Evolutionary conservation across 2,329 filamentous ascomycete genomes (phyloP).

Genomic region (Aspergillus udagawae): DNA sequence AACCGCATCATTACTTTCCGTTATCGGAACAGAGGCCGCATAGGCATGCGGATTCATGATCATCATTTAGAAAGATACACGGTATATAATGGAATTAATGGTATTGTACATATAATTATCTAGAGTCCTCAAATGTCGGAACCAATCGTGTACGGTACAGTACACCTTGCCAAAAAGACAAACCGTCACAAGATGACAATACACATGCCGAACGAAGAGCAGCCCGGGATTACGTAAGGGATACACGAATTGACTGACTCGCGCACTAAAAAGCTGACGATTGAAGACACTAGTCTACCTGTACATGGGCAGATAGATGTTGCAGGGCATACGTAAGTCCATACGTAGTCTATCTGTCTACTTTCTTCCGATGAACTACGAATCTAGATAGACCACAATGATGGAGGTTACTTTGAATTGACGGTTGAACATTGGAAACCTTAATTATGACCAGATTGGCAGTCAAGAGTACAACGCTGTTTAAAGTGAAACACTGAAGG

Average conservation of each 20-base stretch:
- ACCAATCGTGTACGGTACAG: not conserved
- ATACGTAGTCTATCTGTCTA: not conserved
- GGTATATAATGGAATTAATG: conserved; percentile 5
- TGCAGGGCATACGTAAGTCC: not conserved
- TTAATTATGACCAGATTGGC: not conserved
- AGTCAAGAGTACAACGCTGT: not conserved
- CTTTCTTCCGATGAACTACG: not conserved
- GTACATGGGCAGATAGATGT: not conserved
- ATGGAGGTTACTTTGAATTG: not conserved
- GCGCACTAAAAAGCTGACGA: not conserved
- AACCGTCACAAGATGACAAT: conserved; percentile 1
- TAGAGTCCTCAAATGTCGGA: not conserved
- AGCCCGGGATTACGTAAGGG: not conserved
- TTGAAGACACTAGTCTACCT: too few relatives aligned
- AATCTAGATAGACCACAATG: not conserved
- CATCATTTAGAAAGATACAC: not conserved
- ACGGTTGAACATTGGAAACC: not conserved
- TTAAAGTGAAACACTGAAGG: too few relatives aligned
- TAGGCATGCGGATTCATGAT: not conserved
- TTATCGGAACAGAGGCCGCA: conserved; percentile 18
- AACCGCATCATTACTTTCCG: conserved; percentile 22
- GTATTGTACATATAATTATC: not conserved
- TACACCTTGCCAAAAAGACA: not conserved
- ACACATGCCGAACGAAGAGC: not conserved
- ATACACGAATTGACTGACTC: not conserved